Conservation (phyloP, 768 basidiomycete species). For the Podaxis carcinomalis region DNA sequence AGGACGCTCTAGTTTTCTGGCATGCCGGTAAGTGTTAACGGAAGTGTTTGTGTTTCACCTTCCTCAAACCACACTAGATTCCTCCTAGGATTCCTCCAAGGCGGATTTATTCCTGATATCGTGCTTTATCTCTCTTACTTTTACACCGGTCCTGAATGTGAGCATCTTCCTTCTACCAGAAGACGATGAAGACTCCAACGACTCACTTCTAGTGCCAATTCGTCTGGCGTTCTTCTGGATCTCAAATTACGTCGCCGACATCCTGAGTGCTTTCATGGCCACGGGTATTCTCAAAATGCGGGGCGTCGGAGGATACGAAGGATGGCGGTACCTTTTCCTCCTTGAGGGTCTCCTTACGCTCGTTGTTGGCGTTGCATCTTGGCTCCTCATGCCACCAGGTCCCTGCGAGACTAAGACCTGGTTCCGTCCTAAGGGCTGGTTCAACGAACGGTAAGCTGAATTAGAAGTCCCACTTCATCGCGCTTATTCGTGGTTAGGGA, state of each 20-base stretch:
- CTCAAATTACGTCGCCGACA: constrained; percentile 49
- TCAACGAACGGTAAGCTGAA: constrained; percentile 33
- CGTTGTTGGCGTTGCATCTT: constrained; percentile 45
- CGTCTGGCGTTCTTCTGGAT: constrained; percentile 72
- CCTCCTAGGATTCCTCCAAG: constrained; percentile 56
- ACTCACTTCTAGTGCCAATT: constrained; percentile 42
- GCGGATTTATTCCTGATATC: constrained; percentile 61
- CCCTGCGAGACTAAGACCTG: constrained; percentile 62
- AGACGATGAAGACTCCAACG: not conserved
- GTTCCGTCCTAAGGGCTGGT: constrained; percentile 60
- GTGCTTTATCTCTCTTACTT: constrained; percentile 65
- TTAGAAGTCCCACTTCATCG: not conserved
- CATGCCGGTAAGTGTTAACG: constrained; percentile 34
- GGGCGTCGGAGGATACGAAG: constrained; percentile 47
- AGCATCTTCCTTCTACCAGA: constrained; percentile 17
- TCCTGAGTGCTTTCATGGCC: constrained; percentile 60
- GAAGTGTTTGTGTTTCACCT: not conserved
- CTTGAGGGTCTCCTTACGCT: constrained; percentile 50
- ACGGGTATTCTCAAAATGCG: constrained; percentile 55
- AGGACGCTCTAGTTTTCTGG: constrained; percentile 50
- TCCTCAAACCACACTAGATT: constrained; percentile 26
- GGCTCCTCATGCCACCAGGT: constrained; percentile 55
- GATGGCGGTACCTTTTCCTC: constrained; percentile 59
- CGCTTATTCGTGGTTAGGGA: constrained; percentile 31
- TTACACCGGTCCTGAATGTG: constrained; percentile 54